Base-by-base conservation (phyloP, 345 rosid species). In the Brassica carinata region DNA sequence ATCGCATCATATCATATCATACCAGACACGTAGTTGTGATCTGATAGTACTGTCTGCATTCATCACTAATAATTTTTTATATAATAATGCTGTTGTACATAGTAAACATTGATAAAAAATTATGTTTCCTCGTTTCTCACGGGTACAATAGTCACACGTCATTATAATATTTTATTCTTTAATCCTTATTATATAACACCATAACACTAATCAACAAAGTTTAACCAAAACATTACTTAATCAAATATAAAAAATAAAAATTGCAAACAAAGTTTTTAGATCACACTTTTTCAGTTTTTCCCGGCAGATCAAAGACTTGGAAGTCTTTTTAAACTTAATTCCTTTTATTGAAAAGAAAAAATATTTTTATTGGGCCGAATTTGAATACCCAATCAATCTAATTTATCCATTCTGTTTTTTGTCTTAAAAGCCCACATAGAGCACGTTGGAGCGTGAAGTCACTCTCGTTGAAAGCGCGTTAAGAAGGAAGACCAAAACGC, bases 11-110 rank as follows among this genome's bases (percentile, higher is more conserved):
- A 69, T 69, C 75, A 69, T 23, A 79, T 67, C 53, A 75, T 3
- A 69, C 80, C 83, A 55, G 75, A 69, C 76, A 75, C 79, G 76
- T 70, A 53, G 53, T 64, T 64, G 53, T 69, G 76, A 80, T 80
- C 31, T 74, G 61, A 75, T 75, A 0, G 36, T 27, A 62, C 64
- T 73, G 69, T 73, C 82, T 30, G 40, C 14, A 67, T 74, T 61
- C 74, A 55, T 15, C 61, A 55, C 23, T 55, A 15, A 55, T 15
- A 53, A 4, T 48, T 53, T 14, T 9, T 51, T 51, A 11, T 51
- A 14, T 51, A 4, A 45, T 45, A 45, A 7, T 45, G 11, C 53
- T 45, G 17, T 13, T 51, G 57, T 14, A 51, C 57, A 4, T 11
- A 11, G 9, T n/a, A 11, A 45, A 26, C 2, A 8, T 70, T 70